A percentile compares a stretch with the other conserved stretches of the same genome.
These are phyloP conservation scores for Hypomyces rosellus DNA, from an alignment of 2,329 filamentous ascomycete genomes.

Conservation along the genomic window DNA sequence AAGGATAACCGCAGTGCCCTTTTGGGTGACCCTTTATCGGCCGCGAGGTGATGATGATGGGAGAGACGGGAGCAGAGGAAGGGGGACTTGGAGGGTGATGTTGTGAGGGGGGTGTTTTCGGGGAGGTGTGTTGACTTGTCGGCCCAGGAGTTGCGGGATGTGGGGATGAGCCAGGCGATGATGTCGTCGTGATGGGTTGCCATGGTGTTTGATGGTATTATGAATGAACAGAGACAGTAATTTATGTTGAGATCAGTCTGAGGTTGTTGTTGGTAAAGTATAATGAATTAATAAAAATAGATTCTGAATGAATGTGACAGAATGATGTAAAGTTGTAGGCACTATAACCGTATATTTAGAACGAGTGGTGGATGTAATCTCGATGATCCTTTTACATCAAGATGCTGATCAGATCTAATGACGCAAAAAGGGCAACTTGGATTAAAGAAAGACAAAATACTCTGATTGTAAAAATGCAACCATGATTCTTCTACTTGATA, in stretches of 20 bases:
- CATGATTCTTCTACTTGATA: background rate
- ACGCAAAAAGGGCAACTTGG: no score
- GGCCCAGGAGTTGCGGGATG: constrained; percentile 26
- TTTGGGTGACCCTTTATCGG: constrained; percentile 18
- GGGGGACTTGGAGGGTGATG: constrained; percentile 12
- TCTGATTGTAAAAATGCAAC: background rate
- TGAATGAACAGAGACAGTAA: no score
- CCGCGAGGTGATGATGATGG: constrained; percentile 11
- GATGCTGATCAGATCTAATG: background rate
- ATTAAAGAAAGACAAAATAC: background rate
- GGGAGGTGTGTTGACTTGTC: constrained; percentile 26
- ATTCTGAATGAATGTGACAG: no score
- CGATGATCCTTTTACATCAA: background rate
- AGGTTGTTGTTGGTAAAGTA: no score
- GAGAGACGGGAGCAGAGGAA: constrained; percentile 24
- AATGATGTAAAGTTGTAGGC: no score
- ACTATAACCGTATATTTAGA: background rate
- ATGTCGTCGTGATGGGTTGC: constrained; percentile 21
- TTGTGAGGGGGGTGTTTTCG: constrained; percentile 25
- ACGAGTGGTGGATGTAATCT: constrained; percentile 2
- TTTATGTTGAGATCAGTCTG: no score
- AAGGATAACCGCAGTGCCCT: constrained; percentile 32
- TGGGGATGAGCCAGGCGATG: constrained; percentile 36
- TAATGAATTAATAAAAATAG: no score
- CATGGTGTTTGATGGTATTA: constrained; percentile 13